A percentile compares a stretch with the other conserved stretches of the same genome.
Conservation (phyloP, 1,139 yeast species). For the Pichia sp. region DNA sequence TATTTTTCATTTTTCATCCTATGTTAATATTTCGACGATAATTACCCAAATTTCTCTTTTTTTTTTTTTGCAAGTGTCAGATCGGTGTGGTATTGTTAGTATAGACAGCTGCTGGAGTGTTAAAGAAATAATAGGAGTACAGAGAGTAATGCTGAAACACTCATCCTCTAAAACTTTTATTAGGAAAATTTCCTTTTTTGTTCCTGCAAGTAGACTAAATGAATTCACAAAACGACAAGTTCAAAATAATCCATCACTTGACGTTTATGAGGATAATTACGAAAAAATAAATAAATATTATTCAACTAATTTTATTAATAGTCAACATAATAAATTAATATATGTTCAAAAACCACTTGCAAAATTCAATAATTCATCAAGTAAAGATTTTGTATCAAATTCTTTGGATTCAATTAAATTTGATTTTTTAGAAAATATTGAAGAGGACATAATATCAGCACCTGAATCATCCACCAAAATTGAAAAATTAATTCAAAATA, state of each 20-base stretch:
- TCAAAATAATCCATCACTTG: slow-evolving; percentile 10
- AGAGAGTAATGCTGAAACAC: no score
- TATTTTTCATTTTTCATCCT: no score
- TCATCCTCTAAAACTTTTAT: not conserved
- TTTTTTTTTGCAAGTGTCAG: no score
- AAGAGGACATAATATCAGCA: not conserved
- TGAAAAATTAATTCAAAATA: not conserved
- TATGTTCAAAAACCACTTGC: not conserved
- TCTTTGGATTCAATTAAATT: slow-evolving; percentile 6
- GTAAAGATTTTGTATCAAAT: not conserved
- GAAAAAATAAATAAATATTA: slow-evolving; percentile 5
- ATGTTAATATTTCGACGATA: no score
- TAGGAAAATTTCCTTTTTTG: slow-evolving; percentile 12
- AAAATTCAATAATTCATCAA: not conserved
- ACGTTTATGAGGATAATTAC: slow-evolving; percentile 10
- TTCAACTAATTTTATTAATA: not conserved
- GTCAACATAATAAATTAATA: not conserved
- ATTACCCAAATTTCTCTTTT: no score
- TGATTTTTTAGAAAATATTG: not conserved
- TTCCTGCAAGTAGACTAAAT: slow-evolving; percentile 12
- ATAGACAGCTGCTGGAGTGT: not conserved
- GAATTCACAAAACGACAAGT: slow-evolving; percentile 12
- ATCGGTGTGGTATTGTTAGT: no score
- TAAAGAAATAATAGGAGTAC: no score
- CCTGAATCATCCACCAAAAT: not conserved